Conservation (phyloP, 257 asterid species). For the Vinca minor region DNA sequence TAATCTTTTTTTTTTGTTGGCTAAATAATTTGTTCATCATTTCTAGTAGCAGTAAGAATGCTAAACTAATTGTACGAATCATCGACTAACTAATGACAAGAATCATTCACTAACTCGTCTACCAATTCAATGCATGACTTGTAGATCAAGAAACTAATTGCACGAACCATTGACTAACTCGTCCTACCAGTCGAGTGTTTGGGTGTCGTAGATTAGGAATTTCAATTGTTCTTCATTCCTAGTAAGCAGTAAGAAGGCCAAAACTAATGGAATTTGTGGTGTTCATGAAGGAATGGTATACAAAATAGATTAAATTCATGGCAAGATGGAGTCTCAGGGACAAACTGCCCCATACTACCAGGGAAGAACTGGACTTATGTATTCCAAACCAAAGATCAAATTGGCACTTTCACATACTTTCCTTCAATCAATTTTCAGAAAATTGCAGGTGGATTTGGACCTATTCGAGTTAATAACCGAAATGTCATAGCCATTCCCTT, state of each 20-base stretch:
- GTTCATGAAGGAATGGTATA: slow-evolving; percentile 54
- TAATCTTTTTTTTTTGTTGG: no score
- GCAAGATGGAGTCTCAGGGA: slow-evolving; percentile 75
- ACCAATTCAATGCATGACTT: no score
- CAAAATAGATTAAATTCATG: slow-evolving; percentile 69
- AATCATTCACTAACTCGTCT: no score
- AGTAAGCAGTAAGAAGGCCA: no score
- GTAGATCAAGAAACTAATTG: no score
- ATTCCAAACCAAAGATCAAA: slow-evolving; percentile 55
- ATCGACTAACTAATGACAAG: neutral
- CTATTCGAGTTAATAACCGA: slow-evolving; percentile 57
- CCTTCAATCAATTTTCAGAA: slow-evolving; percentile 51
- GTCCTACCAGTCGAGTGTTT: no score
- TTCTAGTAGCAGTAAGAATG: neutral
- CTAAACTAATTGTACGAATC: neutral
- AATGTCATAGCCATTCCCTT: slow-evolving; percentile 47
- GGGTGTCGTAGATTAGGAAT: no score
- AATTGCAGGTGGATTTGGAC: slow-evolving; percentile 59
- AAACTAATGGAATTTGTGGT: no score
- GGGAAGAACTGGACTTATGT: slow-evolving; percentile 59
- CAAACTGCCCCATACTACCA: slow-evolving; percentile 54
- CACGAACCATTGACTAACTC: no score
- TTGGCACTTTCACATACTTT: slow-evolving; percentile 54
- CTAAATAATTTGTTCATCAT: no score
- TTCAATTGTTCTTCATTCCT: no score